phyloP scores from a whole-genome alignment of 345 rosid species.

The Acer saccharum region DNA sequence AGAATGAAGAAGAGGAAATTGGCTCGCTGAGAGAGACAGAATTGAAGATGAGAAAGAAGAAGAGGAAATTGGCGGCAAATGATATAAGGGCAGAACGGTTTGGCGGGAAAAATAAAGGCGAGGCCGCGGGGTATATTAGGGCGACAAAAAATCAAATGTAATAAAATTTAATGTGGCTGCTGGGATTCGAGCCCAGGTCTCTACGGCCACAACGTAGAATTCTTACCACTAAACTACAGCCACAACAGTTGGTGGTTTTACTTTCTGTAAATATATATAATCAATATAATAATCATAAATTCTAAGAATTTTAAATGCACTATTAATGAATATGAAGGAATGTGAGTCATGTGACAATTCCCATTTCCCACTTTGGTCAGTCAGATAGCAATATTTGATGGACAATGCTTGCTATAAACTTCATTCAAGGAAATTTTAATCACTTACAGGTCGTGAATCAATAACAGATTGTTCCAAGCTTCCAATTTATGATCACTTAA shows the following conservation, averaged over 20 bases:
- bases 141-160: not conserved
- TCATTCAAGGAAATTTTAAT: too few relatives aligned
- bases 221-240: slow-evolving; percentile 79
- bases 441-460: not conserved
- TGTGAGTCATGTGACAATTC: too few relatives aligned
- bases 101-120: slow-evolving; percentile 49
- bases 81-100: slow-evolving; percentile 18
- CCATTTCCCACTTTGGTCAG: too few relatives aligned
- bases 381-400: too few relatives aligned
- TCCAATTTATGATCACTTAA: too few relatives aligned
- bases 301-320: too few relatives aligned
- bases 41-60: slow-evolving; percentile 4
- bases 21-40: slow-evolving; percentile 10
- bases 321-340: too few relatives aligned
- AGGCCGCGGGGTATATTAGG: not conserved
- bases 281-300: too few relatives aligned
- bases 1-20: slow-evolving; percentile 15
- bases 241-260: slow-evolving; percentile 5
- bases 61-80: slow-evolving; percentile 28
- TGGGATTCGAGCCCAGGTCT: slow-evolving; percentile 73
- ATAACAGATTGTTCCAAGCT: not conserved
- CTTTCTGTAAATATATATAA: too few relatives aligned
- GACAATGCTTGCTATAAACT: not conserved
- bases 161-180: slow-evolving; percentile 41
- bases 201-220: slow-evolving; percentile 69